A percentile compares a stretch with the other conserved stretches of the same genome.
Evolutionary conservation across 805 yeast genomes (phyloP).

Genomic region (Schizosaccharomyces pombe): DNA sequence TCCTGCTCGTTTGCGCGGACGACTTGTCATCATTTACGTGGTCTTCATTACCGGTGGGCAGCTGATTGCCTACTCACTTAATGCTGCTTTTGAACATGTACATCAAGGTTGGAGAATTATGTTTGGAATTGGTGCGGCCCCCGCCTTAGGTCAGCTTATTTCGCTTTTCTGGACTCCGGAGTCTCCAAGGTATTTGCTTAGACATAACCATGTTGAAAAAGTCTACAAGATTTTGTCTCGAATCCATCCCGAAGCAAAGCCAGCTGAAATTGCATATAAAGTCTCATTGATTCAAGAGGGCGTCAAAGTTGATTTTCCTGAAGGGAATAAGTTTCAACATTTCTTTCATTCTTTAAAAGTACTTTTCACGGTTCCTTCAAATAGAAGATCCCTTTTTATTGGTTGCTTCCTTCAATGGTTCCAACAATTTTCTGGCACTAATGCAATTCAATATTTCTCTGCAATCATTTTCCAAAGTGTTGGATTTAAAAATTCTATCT

Average conservation of each 20-base stretch:
- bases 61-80: constrained; percentile 70
- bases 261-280: constrained; percentile 38
- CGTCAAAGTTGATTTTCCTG: constrained; percentile 9
- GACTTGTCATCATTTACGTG: constrained; percentile 32
- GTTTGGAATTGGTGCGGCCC: constrained; percentile 72
- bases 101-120: constrained; percentile 77
- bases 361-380: constrained; percentile 22
- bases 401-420: constrained; percentile 87
- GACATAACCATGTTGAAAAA: constrained; percentile 35
- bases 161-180: constrained; percentile 74
- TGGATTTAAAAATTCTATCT: constrained; percentile 69
- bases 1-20: constrained; percentile 50
- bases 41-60: constrained; percentile 86
- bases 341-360: constrained; percentile 13
- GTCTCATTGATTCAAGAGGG: constrained; percentile 32
- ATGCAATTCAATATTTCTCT: constrained; percentile 81
- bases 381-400: constrained; percentile 65
- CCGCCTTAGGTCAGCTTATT: constrained; percentile 58
- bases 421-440: constrained; percentile 90
- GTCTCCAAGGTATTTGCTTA: constrained; percentile 71
- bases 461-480: constrained; percentile 75
- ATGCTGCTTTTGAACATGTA: constrained; percentile 57
- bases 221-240: constrained; percentile 43
- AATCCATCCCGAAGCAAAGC: constrained; percentile 40
- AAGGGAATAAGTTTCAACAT: neutral